These are phyloP conservation scores for Xylaria sp. DNA, from an alignment of 2,329 filamentous ascomycete genomes.

Conservation along the genomic window DNA sequence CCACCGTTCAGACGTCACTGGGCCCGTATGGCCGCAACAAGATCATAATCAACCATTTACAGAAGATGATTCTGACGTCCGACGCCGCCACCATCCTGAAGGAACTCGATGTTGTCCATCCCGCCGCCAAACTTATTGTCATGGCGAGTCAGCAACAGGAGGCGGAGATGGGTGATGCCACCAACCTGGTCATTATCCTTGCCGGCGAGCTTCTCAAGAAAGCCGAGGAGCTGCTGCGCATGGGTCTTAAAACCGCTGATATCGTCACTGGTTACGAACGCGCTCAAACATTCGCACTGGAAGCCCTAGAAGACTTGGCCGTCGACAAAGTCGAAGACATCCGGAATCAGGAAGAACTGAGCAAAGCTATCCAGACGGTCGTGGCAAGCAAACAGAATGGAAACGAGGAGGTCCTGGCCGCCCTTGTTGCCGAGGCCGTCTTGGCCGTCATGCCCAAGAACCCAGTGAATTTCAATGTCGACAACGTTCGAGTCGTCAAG, in stretches of 20 bases:
- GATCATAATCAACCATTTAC: constrained; percentile 99
- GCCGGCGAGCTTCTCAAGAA: constrained; percentile 96
- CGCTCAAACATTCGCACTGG: constrained; percentile 87
- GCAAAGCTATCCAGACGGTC: constrained; percentile 95
- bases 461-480: constrained; percentile 95
- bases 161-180: constrained; percentile 98
- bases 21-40: constrained; percentile 99
- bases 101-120: constrained; percentile 98
- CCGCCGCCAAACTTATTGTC: constrained; percentile 94
- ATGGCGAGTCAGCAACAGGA: constrained; percentile 99
- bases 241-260: constrained; percentile 98
- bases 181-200: constrained; percentile 95
- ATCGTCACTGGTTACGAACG: constrained; percentile 96
- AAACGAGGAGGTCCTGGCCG: constrained; percentile 86
- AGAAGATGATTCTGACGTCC: constrained; percentile 99
- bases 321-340: constrained; percentile 93
- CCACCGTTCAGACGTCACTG: constrained; percentile 95
- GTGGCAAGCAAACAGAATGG: constrained; percentile 97
- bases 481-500: constrained; percentile 99
- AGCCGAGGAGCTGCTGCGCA: constrained; percentile 93
- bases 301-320: constrained; percentile 85
- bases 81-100: constrained; percentile 97
- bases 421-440: constrained; percentile 85
- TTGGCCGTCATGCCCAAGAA: constrained; percentile 96
- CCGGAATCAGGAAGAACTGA: constrained; percentile 81